Evolutionary conservation across 768 basidiomycete genomes (phyloP).

Genomic region (Stropharia rugosoannulata): DNA sequence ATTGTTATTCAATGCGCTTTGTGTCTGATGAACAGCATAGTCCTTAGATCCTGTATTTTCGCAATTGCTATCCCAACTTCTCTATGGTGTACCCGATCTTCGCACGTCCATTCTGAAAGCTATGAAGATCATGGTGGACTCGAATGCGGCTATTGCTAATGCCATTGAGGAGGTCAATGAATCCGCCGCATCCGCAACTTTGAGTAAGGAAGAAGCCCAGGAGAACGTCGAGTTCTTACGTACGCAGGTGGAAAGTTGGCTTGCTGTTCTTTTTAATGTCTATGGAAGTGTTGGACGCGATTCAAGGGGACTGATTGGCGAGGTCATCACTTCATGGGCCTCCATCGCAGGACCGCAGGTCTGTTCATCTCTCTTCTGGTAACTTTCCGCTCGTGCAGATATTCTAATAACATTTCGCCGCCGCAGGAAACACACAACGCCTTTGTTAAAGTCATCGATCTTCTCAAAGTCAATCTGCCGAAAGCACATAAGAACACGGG

Average conservation of each 20-base stretch:
- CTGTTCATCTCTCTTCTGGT: not conserved
- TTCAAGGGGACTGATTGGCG: conserved; percentile 73
- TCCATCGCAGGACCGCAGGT: conserved; percentile 75
- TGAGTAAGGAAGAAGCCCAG: conserved; percentile 59
- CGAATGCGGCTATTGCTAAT: conserved; percentile 53
- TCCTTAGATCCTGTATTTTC: conserved; percentile 76
- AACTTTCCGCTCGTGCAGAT: not conserved
- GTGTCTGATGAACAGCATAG: conserved; percentile 34
- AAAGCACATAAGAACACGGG: conserved; percentile 31
- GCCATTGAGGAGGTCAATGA: conserved; percentile 15
- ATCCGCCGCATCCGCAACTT: conserved; percentile 37
- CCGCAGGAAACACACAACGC: conserved; percentile 74
- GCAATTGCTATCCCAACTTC: conserved; percentile 85
- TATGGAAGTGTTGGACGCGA: conserved; percentile 85
- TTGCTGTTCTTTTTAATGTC: conserved; percentile 96
- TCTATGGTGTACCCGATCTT: conserved; percentile 88
- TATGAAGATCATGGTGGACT: conserved; percentile 79
- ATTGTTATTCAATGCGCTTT: not conserved
- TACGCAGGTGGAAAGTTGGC: conserved; percentile 86
- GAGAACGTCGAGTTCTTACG: conserved; percentile 72
- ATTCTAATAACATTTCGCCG: not conserved
- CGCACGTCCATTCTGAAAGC: conserved; percentile 81
- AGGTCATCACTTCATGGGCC: conserved; percentile 87
- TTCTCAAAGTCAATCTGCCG: conserved; percentile 66
- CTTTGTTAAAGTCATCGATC: conserved; percentile 71